These are phyloP conservation scores for Syzygium aqueum DNA, from an alignment of 345 rosid genomes.

Conservation along the genomic window DNA sequence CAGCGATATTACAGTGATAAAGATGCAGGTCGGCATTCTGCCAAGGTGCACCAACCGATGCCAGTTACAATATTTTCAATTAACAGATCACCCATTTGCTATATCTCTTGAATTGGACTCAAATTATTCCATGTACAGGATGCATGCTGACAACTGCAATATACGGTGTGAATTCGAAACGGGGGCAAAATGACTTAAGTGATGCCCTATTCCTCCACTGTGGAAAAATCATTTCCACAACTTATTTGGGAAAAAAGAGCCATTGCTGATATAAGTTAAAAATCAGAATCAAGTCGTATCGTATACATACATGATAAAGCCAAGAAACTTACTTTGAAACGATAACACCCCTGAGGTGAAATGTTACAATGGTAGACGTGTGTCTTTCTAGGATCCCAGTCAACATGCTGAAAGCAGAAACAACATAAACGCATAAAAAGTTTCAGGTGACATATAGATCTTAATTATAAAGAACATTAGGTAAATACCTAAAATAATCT, in stretches of 20 bases:
- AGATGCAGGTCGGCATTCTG: neutral
- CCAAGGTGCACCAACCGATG: neutral
- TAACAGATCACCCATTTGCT: neutral
- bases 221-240: neutral
- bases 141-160: neutral
- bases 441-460: neutral
- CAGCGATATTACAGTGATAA: neutral
- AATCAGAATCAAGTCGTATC: neutral
- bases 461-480: neutral
- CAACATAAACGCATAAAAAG: neutral
- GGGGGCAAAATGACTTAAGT: neutral
- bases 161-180: neutral
- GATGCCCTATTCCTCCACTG: neutral
- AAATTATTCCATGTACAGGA: neutral
- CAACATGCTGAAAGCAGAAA: constrained; percentile 21
- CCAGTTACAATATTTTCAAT: neutral
- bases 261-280: neutral
- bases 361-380: constrained; percentile 51
- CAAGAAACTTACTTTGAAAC: constrained; percentile 40
- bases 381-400: constrained; percentile 46
- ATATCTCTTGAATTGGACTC: neutral
- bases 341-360: constrained; percentile 21
- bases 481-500: neutral
- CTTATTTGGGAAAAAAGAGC: neutral
- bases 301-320: neutral